These are phyloP conservation scores for Staphylotrichum tortipilum DNA, from an alignment of 495 filamentous ascomycete species.

Conservation along the genomic window DNA sequence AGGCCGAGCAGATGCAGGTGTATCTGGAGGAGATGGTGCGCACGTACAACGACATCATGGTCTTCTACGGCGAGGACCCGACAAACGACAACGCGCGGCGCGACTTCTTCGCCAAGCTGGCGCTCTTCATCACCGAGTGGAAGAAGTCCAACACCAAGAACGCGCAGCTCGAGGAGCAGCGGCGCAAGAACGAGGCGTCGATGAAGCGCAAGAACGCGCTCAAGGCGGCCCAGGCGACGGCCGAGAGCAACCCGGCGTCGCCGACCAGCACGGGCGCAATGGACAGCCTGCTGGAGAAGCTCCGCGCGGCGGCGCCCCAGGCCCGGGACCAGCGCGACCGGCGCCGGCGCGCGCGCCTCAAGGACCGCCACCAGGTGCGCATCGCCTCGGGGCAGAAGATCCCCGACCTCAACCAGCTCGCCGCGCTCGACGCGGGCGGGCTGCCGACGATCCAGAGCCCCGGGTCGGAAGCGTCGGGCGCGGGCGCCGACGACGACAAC, in stretches of 20 bases:
- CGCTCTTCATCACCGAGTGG: conserved; percentile 87
- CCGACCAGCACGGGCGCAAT: conserved; percentile 84
- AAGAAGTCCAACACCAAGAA: conserved; percentile 96
- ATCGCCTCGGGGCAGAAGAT: conserved; percentile 80
- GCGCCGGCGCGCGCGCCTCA: conserved; percentile 74
- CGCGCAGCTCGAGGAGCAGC: conserved; percentile 67
- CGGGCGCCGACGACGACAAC: neutral
- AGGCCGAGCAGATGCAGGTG: conserved; percentile 91
- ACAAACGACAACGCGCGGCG: conserved; percentile 86
- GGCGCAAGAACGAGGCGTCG: conserved; percentile 75
- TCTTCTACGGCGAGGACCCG: conserved; percentile 92
- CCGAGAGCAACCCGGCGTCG: conserved; percentile 46
- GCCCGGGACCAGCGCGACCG: conserved; percentile 78
- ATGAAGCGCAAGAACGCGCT: conserved; percentile 80
- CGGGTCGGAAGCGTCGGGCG: conserved; percentile 13
- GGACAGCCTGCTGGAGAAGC: conserved; percentile 92
- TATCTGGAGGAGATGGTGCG: conserved; percentile 89
- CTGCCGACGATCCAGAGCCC: conserved; percentile 14
- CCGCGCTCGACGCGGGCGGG: conserved; percentile 37
- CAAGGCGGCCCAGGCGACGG: conserved; percentile 49
- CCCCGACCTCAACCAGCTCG: conserved; percentile 54
- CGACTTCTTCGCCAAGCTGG: conserved; percentile 94
- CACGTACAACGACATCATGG: conserved; percentile 91
- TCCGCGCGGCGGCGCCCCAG: conserved; percentile 87
- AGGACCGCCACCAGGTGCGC: conserved; percentile 87